These are phyloP conservation scores for Coemansia sp. DNA, from an alignment of 192 early-diverging fungal genomes.

Conservation along the genomic window DNA sequence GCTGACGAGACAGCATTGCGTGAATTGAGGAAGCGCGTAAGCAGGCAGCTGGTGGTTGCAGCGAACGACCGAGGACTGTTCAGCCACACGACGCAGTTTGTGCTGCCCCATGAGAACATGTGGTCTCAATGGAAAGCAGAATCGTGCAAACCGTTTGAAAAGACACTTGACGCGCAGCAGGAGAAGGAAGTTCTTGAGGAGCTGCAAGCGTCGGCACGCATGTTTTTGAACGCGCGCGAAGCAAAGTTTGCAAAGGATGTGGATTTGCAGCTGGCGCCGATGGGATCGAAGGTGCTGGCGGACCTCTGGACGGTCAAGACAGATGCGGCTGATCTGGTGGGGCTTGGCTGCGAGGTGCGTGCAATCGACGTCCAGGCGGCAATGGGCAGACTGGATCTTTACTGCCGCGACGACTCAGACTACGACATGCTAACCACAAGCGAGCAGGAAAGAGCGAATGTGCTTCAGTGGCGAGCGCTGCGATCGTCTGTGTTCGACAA, in stretches of 20 bases:
- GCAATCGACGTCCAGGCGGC: constrained; percentile 25
- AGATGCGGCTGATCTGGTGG: constrained; percentile 11
- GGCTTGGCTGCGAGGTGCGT: constrained; percentile 26
- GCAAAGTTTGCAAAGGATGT: not conserved
- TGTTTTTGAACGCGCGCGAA: constrained; percentile 19
- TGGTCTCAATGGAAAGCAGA: constrained; percentile 87
- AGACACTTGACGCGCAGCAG: constrained; percentile 26
- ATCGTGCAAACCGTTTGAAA: constrained; percentile 73
- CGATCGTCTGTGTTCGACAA: constrained; percentile 35
- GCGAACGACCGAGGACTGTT: constrained; percentile 64
- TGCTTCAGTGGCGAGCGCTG: constrained; percentile 50
- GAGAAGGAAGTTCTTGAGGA: constrained; percentile 40
- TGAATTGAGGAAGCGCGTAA: constrained; percentile 50
- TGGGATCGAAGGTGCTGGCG: constrained; percentile 27
- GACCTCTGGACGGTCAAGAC: constrained; percentile 25
- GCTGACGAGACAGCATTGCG: constrained; percentile 59
- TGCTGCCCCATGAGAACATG: constrained; percentile 69
- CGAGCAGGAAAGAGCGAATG: constrained; percentile 40
- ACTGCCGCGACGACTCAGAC: constrained; percentile 47
- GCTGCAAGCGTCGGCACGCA: constrained; percentile 26
- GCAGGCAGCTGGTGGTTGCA: constrained; percentile 55
- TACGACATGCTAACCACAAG: constrained; percentile 47
- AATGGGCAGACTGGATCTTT: constrained; percentile 36
- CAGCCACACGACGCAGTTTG: constrained; percentile 61
- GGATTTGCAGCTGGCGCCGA: not conserved